These are phyloP conservation scores for Rubroshorea leprosula DNA, from an alignment of 345 rosid genomes.

Conservation along the genomic window DNA sequence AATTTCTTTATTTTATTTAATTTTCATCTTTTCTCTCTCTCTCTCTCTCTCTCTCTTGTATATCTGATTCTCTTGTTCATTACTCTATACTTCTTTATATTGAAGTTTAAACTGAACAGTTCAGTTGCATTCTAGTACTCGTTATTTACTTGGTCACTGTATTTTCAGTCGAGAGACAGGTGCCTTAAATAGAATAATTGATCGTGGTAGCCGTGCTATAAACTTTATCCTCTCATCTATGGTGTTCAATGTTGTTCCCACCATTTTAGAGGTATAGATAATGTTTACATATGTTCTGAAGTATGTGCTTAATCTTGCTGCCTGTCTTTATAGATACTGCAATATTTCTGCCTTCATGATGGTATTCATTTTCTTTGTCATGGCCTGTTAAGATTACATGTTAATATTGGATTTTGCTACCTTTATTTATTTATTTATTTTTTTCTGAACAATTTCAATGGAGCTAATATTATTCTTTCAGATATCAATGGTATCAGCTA, in stretches of 20 bases:
- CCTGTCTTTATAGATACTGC: neutral
- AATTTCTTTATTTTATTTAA: no score
- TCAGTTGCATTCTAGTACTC: conserved; percentile 7
- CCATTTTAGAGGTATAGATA: conserved; percentile 73
- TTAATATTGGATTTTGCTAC: conserved; percentile 5
- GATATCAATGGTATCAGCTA: conserved; percentile 97
- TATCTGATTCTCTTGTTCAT: no score
- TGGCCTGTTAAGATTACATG: conserved; percentile 3
- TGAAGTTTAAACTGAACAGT: neutral
- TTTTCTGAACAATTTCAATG: conserved; percentile 23
- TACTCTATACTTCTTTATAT: no score
- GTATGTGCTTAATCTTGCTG: conserved; percentile 3
- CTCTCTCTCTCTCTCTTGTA: no score
- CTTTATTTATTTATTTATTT: conserved; percentile 23
- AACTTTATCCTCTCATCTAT: conserved; percentile 87
- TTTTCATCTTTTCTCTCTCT: no score
- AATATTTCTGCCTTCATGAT: neutral
- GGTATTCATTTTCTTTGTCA: conserved; percentile 12
- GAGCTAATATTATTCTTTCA: conserved; percentile 48
- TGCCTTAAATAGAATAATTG: conserved; percentile 82
- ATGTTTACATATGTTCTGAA: conserved; percentile 2
- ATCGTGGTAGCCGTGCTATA: conserved; percentile 99
- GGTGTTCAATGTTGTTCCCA: conserved; percentile 96
- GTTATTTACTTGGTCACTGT: conserved; percentile 17
- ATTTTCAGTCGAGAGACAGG: conserved; percentile 94